Evolutionary conservation across 495 filamentous ascomycete genomes (phyloP).

Genomic region (Tuber brumale): DNA sequence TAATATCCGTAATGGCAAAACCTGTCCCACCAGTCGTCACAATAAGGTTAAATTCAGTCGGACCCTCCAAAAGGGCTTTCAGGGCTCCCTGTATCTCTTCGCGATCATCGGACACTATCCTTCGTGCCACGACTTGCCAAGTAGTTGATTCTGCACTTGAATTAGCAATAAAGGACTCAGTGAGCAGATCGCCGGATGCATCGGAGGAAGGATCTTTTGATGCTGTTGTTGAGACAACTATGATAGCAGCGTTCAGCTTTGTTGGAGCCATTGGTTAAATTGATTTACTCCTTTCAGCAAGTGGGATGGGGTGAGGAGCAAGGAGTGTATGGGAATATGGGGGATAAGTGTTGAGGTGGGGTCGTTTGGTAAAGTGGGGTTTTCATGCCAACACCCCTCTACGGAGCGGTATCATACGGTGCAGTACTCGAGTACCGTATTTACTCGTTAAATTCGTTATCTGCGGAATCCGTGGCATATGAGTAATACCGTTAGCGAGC

Average conservation of each 20-base stretch:
- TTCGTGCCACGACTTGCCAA: slow-evolving; percentile 62
- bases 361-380: neutral
- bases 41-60: slow-evolving; percentile 63
- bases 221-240: slow-evolving; percentile 93
- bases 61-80: slow-evolving; percentile 60
- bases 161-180: slow-evolving; percentile 59
- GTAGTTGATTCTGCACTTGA: slow-evolving; percentile 47
- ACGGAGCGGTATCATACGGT: too few species aligned
- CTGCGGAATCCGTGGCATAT: too few species aligned
- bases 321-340: neutral
- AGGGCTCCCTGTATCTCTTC: slow-evolving; percentile 67
- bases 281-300: neutral
- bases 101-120: slow-evolving; percentile 75
- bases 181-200: slow-evolving; percentile 57
- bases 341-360: neutral
- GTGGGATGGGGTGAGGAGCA: neutral
- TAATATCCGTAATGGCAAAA: slow-evolving; percentile 80
- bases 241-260: slow-evolving; percentile 60
- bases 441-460: too few species aligned
- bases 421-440: neutral
- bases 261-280: slow-evolving; percentile 8
- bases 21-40: slow-evolving; percentile 89
- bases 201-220: slow-evolving; percentile 74
- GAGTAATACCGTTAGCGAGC: too few species aligned
- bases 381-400: slow-evolving; percentile 2